A percentile compares a stretch with the other conserved stretches of the same genome.
phyloP scores from a whole-genome alignment of 768 basidiomycete species.

The Pilatotrama ljubarskyi region DNA sequence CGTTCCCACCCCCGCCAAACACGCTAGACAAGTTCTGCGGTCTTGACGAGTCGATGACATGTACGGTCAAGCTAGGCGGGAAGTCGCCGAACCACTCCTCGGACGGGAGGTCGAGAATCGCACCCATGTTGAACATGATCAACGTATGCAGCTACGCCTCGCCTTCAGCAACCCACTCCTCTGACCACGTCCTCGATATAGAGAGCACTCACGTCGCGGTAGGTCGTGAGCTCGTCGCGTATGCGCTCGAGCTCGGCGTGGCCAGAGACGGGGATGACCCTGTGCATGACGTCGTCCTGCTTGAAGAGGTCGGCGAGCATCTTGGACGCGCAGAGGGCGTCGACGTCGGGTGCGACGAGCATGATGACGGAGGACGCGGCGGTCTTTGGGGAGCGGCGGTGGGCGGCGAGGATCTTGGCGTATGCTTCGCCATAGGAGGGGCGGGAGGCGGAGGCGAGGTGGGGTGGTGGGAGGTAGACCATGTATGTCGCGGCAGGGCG shows the following conservation, averaged over 20 bases:
- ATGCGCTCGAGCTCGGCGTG: constrained; percentile 71
- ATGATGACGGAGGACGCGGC: constrained; percentile 84
- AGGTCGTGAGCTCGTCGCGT: constrained; percentile 62
- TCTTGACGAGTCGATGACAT: constrained; percentile 92
- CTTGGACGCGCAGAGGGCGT: constrained; percentile 86
- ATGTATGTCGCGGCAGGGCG: constrained; percentile 37
- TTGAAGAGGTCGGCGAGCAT: constrained; percentile 89
- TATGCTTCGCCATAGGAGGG: constrained; percentile 77
- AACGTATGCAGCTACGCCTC: constrained; percentile 75
- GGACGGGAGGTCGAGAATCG: constrained; percentile 79
- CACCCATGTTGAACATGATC: constrained; percentile 90
- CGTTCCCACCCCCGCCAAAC: constrained; percentile 68
- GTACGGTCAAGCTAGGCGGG: constrained; percentile 61
- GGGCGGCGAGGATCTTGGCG: constrained; percentile 64
- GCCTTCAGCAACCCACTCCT: background rate
- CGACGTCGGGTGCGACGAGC: constrained; percentile 87
- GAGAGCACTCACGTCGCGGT: constrained; percentile 57
- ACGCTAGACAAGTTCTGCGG: constrained; percentile 88
- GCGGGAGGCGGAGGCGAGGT: constrained; percentile 55
- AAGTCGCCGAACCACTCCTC: constrained; percentile 78
- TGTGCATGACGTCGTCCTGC: constrained; percentile 92
- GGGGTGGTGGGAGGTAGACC: constrained; percentile 75
- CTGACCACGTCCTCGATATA: background rate
- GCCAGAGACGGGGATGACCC: constrained; percentile 87
- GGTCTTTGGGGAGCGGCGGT: constrained; percentile 70